Percentiles rank a stretch among this genome's conserved stretches.
Conservation (phyloP, 192 early-diverging fungal species). For the Podila epicladia region DNA sequence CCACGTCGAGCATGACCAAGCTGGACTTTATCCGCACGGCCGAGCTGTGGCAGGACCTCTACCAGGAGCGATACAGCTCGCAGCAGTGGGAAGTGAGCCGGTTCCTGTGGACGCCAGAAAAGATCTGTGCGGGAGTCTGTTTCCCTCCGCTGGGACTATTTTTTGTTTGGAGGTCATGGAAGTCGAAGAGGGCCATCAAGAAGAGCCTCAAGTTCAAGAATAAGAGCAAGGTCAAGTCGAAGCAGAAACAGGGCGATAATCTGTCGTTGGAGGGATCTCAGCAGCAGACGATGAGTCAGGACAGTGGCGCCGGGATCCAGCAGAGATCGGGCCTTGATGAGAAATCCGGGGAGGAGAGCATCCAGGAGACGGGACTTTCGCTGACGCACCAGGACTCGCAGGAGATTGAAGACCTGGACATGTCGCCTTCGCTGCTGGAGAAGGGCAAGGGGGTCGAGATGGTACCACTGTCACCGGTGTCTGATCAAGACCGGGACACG, state of each 20-base stretch:
- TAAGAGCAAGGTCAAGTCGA: constrained; percentile 1
- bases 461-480: no score
- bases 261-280: neutral
- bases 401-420: constrained; percentile 16
- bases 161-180: constrained; percentile 27
- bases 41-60: constrained; percentile 60
- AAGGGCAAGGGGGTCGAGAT: neutral
- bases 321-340: neutral
- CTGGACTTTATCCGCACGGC: constrained; percentile 56
- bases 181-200: constrained; percentile 25
- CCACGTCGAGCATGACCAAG: constrained; percentile 35
- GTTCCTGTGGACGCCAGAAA: constrained; percentile 28
- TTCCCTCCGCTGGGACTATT: constrained; percentile 47
- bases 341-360: neutral
- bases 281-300: no score
- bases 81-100: constrained; percentile 12
- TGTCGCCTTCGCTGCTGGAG: neutral
- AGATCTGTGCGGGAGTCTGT: constrained; percentile 23
- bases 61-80: constrained; percentile 52
- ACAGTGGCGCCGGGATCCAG: neutral
- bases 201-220: constrained; percentile 7
- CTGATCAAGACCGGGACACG: no score
- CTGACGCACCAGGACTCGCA: neutral
- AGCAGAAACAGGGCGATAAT: neutral
- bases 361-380: neutral